Percentiles rank a stretch among this genome's conserved stretches.
These are phyloP conservation scores for Anthoceros angustus DNA, from an alignment of 225 moss, liverwort and hornwort genomes.

Conservation along the genomic window DNA sequence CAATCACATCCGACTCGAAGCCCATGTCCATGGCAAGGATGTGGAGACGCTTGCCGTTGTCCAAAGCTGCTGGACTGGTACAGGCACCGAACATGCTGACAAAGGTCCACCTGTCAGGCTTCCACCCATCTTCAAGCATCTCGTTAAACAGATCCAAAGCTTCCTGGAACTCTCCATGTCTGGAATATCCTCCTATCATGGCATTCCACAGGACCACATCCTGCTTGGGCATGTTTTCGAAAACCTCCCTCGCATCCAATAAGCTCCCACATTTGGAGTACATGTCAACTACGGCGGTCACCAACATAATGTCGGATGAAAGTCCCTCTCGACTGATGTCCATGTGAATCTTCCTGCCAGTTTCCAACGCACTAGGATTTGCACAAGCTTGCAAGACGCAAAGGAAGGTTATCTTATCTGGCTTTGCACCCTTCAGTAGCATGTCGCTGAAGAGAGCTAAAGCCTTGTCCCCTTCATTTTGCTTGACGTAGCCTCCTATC, in stretches of 20 bases:
- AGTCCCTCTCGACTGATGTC: too few species aligned
- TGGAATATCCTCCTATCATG: conserved; percentile 15
- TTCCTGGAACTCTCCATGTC: conserved; percentile 12
- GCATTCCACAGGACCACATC: too few species aligned
- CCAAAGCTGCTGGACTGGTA: conserved; percentile 7
- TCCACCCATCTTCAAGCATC: conserved; percentile 17
- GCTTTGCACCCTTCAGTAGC: not conserved
- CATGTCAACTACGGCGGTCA: too few species aligned
- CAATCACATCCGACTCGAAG: conserved; percentile 12
- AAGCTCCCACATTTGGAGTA: too few species aligned
- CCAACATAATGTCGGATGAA: too few species aligned
- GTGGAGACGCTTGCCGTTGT: conserved; percentile 16
- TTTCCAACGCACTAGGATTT: too few species aligned
- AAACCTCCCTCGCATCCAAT: too few species aligned
- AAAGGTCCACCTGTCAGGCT: conserved; percentile 7
- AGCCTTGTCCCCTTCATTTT: not conserved
- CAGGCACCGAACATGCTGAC: conserved; percentile 19
- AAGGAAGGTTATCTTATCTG: not conserved
- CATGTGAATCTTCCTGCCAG: too few species aligned
- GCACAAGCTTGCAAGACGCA: not conserved
- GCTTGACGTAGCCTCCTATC: not conserved
- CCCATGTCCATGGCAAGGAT: conserved; percentile 12
- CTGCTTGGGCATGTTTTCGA: too few species aligned
- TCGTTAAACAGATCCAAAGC: conserved; percentile 17
- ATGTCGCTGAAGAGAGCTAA: not conserved